These are phyloP conservation scores for Candida patagonica DNA, from an alignment of 805 yeast species.

Conservation along the genomic window DNA sequence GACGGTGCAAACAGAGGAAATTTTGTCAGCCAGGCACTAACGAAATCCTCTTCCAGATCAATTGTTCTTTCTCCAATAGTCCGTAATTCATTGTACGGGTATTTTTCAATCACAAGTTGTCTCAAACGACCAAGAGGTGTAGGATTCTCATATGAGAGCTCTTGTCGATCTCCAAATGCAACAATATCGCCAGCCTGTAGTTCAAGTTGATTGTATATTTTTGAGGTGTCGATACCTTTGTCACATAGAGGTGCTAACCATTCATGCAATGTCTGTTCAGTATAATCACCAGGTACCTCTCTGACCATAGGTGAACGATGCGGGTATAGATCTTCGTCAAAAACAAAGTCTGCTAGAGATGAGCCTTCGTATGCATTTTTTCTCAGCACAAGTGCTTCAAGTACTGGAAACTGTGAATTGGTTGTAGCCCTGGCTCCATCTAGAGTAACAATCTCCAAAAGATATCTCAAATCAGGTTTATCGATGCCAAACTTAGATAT, in stretches of 20 bases:
- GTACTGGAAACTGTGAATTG: conserved; percentile 47
- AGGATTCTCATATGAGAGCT: conserved; percentile 76
- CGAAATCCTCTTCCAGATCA: conserved; percentile 15
- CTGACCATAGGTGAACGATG: conserved; percentile 2
- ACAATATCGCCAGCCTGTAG: conserved; percentile 62
- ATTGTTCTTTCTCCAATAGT: conserved; percentile 16
- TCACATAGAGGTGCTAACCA: too few relatives aligned
- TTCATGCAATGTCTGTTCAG: not conserved
- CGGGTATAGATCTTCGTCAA: not conserved
- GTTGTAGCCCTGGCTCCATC: conserved; percentile 31
- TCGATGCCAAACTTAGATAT: conserved; percentile 76
- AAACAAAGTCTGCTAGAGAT: conserved; percentile 3
- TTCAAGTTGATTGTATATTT: conserved; percentile 32
- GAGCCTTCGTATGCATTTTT: conserved; percentile 13
- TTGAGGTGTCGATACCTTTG: too few relatives aligned
- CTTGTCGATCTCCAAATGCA: conserved; percentile 69
- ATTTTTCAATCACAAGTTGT: conserved; percentile 55
- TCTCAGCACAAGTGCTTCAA: conserved; percentile 60
- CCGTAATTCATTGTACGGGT: conserved; percentile 44
- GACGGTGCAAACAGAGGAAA: conserved; percentile 86
- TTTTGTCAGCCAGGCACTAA: conserved; percentile 67
- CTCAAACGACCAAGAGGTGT: conserved; percentile 87
- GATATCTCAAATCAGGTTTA: conserved; percentile 75
- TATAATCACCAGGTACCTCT: conserved; percentile 1
- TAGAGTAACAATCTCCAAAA: conserved; percentile 42